Conservation (phyloP, 192 early-diverging fungal genomes). For the Rhizophagus clarus region DNA sequence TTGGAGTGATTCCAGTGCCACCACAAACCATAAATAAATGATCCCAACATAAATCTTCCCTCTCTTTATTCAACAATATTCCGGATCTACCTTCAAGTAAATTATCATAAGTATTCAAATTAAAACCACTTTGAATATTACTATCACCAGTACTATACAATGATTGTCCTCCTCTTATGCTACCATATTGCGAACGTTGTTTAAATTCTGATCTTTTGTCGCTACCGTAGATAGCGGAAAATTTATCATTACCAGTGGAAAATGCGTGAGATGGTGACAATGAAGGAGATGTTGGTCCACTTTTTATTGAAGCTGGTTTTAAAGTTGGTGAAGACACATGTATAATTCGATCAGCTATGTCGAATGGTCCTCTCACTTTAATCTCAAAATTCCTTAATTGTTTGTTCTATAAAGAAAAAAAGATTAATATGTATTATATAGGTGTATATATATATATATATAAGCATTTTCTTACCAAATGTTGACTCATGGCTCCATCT, state of each 20-base stretch:
- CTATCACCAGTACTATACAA: background rate
- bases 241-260: background rate
- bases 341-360: background rate
- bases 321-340: background rate
- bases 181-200: background rate
- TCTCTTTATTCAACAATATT: constrained; percentile 20
- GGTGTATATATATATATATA: background rate
- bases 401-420: background rate
- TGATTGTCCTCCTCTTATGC: too few species aligned
- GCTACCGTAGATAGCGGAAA: too few species aligned
- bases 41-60: constrained; percentile 27
- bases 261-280: too few species aligned
- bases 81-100: background rate
- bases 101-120: background rate
- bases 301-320: background rate
- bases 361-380: constrained; percentile 29
- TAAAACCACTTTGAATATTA: background rate
- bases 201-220: background rate
- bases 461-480: background rate
- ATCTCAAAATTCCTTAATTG: constrained; percentile 28
- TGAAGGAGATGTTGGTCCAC: background rate
- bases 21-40: constrained; percentile 31
- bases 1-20: constrained; percentile 31
- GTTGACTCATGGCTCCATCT: constrained; percentile 25
- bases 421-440: background rate